Percentiles rank a stretch among this genome's conserved stretches.
Conservation (phyloP, 805 yeast genomes). For the Pichia cephalocereana region DNA sequence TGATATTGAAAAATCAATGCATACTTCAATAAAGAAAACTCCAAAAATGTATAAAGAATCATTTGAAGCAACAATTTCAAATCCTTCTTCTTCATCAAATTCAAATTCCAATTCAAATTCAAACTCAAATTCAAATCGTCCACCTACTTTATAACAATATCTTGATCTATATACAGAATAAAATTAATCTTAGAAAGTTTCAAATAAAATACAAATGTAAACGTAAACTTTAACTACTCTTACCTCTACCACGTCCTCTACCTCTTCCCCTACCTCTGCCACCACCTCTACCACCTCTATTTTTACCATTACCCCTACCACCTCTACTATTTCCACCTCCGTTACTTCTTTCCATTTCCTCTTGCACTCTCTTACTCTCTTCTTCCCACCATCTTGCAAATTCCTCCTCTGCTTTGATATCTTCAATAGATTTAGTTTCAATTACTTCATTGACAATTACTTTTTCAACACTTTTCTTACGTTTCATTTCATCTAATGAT, state of each 20-base stretch:
- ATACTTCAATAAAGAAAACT: constrained; percentile 2
- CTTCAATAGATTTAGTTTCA: constrained; percentile 38
- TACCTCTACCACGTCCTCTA: neutral
- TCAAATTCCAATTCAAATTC: neutral
- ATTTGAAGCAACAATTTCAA: constrained; percentile 3
- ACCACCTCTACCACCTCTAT: neutral
- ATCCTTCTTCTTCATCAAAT: neutral
- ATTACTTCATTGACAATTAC: neutral
- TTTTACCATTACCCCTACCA: neutral
- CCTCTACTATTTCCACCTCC: neutral
- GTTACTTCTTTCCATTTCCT: constrained; percentile 18
- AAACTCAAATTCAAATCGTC: neutral
- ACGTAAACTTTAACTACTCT: neutral
- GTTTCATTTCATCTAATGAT: constrained; percentile 7
- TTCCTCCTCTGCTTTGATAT: constrained; percentile 72
- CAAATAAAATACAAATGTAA: no score
- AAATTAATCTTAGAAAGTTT: no score
- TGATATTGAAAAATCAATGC: constrained; percentile 4
- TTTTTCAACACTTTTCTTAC: constrained; percentile 1
- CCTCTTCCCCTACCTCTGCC: neutral
- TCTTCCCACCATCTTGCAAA: constrained; percentile 85
- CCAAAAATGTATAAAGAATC: constrained; percentile 8
- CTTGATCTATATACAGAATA: neutral
- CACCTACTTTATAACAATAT: neutral
- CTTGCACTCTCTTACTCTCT: constrained; percentile 61